Evolutionary conservation across 2,329 filamentous ascomycete species (phyloP), one percentile per base, ranked within the genome.

Genomic region (Phialophora tarda): DNA sequence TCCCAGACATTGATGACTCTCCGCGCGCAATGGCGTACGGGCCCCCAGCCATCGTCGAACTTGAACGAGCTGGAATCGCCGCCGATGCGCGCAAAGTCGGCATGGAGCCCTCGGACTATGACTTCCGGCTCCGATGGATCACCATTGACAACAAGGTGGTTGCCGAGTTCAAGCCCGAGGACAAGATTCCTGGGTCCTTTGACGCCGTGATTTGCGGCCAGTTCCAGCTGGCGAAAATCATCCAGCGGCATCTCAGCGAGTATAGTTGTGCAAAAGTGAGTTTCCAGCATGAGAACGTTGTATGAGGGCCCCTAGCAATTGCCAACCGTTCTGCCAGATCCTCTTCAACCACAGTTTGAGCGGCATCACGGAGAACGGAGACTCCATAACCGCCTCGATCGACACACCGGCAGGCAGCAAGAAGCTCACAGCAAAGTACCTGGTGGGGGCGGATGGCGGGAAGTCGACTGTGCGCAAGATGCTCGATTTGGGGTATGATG

Each of bases 381-480:
- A 62, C 26, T 57, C 51, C 11, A 30, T 66, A 24, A 63, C 53
- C 32, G 64, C 64, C 21, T 51, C n/a, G 8, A 3, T 63, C 14
- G 51, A 62, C 30, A 63, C 64, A 11, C 53, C 51, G 4, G 51
- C 30, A 30, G 59, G 59, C 26, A 59, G 8, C 21, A 62, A 59
- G 54, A 21, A 63, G 38, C 51, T 66, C 51, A 57, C 59, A 51
- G 84, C 79, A 10, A 84, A 86, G 71, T 87, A 86, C 72, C 75
- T 81, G 5, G 75, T 81, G 0, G 80, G 79, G 23, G 80, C 79
- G 59, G 80, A 82, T 63, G 79, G 79, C 10, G 79, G 78, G 4
- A 74, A 74, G 7, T 81, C 79, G 64, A 64, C 70, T 0, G 74
- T 81, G 1, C 78, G 80, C 44, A 75, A 75, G 58, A 30, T 66